Conservation (phyloP, 768 basidiomycete genomes). For the Cubamyces lactineus region DNA sequence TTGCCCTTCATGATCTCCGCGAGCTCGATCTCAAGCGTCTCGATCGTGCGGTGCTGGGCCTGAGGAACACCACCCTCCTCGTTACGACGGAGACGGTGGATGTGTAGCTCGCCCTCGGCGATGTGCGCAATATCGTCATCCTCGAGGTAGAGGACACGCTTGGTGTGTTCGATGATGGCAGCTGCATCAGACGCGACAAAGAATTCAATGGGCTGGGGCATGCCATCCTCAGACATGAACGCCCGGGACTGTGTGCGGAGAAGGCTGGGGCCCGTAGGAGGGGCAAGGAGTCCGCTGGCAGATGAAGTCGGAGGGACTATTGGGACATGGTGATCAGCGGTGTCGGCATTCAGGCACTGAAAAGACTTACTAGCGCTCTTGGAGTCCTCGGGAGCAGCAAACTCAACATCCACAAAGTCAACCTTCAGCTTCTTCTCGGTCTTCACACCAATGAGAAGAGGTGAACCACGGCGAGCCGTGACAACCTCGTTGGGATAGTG, state of each 20-base stretch:
- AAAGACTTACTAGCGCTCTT: slow-evolving; percentile 45
- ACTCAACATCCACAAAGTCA: slow-evolving; percentile 98
- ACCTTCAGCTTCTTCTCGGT: slow-evolving; percentile 99
- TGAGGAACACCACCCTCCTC: slow-evolving; percentile 66
- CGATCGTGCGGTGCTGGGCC: slow-evolving; percentile 86
- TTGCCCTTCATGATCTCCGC: slow-evolving; percentile 99
- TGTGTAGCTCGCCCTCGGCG: slow-evolving; percentile 95
- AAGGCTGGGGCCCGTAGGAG: slow-evolving; percentile 75
- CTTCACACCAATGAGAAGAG: slow-evolving; percentile 96
- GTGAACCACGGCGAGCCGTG: slow-evolving; percentile 95
- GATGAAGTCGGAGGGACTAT: slow-evolving; percentile 43
- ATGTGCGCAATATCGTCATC: slow-evolving; percentile 99
- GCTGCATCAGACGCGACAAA: slow-evolving; percentile 98
- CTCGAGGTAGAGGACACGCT: slow-evolving; percentile 97
- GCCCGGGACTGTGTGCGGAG: slow-evolving; percentile 94
- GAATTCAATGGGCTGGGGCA: slow-evolving; percentile 98
- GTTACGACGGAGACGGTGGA: slow-evolving; percentile 93
- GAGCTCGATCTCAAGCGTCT: slow-evolving; percentile 97
- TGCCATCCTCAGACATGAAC: slow-evolving; percentile 98
- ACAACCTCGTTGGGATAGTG: slow-evolving; percentile 98
- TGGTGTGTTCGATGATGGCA: slow-evolving; percentile 98
- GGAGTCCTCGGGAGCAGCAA: slow-evolving; percentile 72
- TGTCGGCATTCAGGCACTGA: background rate
- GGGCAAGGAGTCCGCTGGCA: slow-evolving; percentile 66
- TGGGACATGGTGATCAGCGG: slow-evolving; percentile 32